Evolutionary conservation across 2,329 filamentous ascomycete species (phyloP), one percentile per base, ranked within the genome.

Genomic region (Aspergillus melleus): DNA sequence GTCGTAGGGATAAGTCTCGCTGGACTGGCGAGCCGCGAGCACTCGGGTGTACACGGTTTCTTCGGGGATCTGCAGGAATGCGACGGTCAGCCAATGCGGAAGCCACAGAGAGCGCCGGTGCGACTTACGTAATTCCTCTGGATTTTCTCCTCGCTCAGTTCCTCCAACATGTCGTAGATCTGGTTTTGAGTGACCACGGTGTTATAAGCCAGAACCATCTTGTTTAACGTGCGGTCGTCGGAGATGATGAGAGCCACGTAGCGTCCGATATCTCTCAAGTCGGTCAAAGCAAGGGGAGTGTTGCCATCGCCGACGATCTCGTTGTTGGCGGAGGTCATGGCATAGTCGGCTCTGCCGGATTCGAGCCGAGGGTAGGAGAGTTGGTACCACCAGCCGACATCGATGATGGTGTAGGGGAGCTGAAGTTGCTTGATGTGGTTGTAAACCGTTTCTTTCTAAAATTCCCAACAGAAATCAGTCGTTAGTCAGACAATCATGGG

Each of bases 361-460:
- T 78, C 75, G 0, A 84, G 67, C n/a, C 66, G 66, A 12, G 79
- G 79, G 57, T 80, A 74, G 5, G 74, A 72, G 30, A 82, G 64
- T 64, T 86, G 82, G 66, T 84, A 82, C 85, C 84, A 87, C 74
- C 76, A 84, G n/a, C 84, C 84, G 12, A 85, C 78, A 61, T 87
- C 84, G 53, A 86, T 80, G 65, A 84, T 74, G 6, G 84, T 86
- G 71, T 81, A 87, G 0, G 82, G 81, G 1, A 87, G 75, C 32
- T 75, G 70, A 1, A 82, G 66, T 56, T 75, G 71, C 64, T 80
- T 79, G 60, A 86, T 74, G 55, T 82, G 77, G 58, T 82, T 77
- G 66, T 82, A 77, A 12, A 85, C 74, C 2, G 75, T 70, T 63
- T 86, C 81, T 74, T 86, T 86, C 72, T 80, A 61, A 39, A 51